These are phyloP conservation scores for Fraxinus velutina DNA, from an alignment of 305 asterid species.

Conservation along the genomic window DNA sequence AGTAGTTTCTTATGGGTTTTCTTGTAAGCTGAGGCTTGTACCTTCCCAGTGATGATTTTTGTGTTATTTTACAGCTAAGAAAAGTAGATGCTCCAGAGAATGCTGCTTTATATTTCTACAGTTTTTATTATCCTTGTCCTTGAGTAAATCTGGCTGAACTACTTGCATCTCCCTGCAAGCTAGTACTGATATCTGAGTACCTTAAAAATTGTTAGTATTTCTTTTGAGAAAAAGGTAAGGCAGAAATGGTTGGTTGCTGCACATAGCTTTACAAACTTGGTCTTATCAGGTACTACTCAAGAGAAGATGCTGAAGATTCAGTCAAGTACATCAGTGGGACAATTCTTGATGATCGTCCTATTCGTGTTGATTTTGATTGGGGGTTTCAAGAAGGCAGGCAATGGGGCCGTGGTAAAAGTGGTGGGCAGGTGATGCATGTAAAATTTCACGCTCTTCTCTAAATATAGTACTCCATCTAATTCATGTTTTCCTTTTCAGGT, in stretches of 20 bases:
- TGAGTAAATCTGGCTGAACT: background rate
- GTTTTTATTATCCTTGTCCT: background rate
- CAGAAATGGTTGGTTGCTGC: background rate
- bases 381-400: constrained; percentile 97
- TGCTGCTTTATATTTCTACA: background rate
- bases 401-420: constrained; percentile 99
- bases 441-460: background rate
- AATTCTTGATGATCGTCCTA: constrained; percentile 98
- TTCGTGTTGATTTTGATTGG: constrained; percentile 99
- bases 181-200: background rate
- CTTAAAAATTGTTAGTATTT: background rate
- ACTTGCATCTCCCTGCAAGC: background rate
- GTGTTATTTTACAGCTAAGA: background rate
- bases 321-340: constrained; percentile 95
- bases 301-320: constrained; percentile 86
- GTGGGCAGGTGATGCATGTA: constrained; percentile 72
- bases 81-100: background rate
- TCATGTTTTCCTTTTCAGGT: constrained; percentile 48
- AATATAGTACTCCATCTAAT: constrained; percentile 7
- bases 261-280: background rate
- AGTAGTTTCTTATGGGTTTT: background rate
- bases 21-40: background rate
- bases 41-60: background rate
- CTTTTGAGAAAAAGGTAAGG: background rate
- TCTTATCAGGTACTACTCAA: constrained; percentile 79